Base-by-base conservation (phyloP, 2,329 filamentous ascomycete genomes). In the Drechmeria coniospora region DNA sequence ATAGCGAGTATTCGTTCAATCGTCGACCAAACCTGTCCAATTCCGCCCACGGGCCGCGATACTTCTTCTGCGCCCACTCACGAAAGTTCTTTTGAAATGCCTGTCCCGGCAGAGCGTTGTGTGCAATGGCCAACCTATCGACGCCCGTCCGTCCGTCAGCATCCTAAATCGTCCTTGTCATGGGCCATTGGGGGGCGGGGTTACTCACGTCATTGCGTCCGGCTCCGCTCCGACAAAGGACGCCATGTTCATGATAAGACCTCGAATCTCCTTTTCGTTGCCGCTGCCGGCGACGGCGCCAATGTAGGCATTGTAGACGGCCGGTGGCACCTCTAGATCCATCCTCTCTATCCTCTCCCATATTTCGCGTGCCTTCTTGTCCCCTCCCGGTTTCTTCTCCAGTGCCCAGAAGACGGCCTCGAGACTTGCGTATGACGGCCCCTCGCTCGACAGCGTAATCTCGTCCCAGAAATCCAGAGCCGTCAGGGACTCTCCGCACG, bases 391-490 rank as follows among this genome's bases (percentile, higher is more conserved):
- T 33, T 59, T 60, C 34, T 58, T 59, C 47, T 92, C 76, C 47
- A 84, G 87, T 1, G 76, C 70, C 39, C 76, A 74, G 40, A 98
- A 82, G 3, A 84, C 76, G 19, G 90, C 77, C 25, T 77, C 72
- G 21, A 98, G 65, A 35, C 77, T 86, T 34, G 72, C 68, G 42
- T 90, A 83, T 2, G 76, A 79, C 0, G 90, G 90, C 0, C 90
- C 90, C 51, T 95, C 86, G n/a, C 65, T 62, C 0, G 77, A 83
- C 31, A 71, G 67, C n/a, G 76, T 74, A 32, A 98, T 84, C 26
- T 92, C 73, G 30, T 73, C 63, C 83, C 86, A 95, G 45, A 83
- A 82, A 26, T 76, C 71, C 36, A 92, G 58, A 1, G 80, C 81
- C 30, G 68, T 68, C 17, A 65, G 54, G 0, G 77, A 63, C 36